A percentile compares a stretch with the other conserved stretches of the same genome.
Evolutionary conservation across 495 filamentous ascomycete genomes (phyloP).

Genomic region (Penicillium chermesinum): DNA sequence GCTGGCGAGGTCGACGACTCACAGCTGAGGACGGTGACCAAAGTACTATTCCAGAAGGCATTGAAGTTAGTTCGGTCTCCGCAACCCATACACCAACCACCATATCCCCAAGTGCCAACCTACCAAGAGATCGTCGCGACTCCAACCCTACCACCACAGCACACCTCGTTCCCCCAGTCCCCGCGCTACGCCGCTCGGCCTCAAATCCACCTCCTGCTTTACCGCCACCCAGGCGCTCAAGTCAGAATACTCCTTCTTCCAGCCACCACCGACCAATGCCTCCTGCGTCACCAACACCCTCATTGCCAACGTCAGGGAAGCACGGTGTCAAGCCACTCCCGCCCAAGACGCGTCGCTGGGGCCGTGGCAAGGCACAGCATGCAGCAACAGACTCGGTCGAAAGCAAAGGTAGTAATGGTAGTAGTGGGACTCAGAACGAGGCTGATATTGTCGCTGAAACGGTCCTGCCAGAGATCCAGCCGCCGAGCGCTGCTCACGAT

Average conservation of each 20-base stretch:
- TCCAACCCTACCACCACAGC: slow-evolving; percentile 29
- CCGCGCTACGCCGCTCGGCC: slow-evolving; percentile 29
- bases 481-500: not conserved
- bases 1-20: slow-evolving; percentile 36
- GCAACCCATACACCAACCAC: slow-evolving; percentile 11
- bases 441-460: slow-evolving; percentile 10
- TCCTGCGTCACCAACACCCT: not conserved
- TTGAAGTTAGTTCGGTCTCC: slow-evolving; percentile 13
- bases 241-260: slow-evolving; percentile 17
- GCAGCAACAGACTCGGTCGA: slow-evolving; percentile 24
- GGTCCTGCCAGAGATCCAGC: not conserved
- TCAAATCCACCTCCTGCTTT: slow-evolving; percentile 40
- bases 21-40: slow-evolving; percentile 21
- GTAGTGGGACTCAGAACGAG: slow-evolving; percentile 10
- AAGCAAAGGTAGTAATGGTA: slow-evolving; percentile 16
- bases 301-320: slow-evolving; percentile 7
- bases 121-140: slow-evolving; percentile 20
- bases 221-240: slow-evolving; percentile 36
- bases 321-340: slow-evolving; percentile 34
- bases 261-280: slow-evolving; percentile 23
- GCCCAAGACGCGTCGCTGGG: slow-evolving; percentile 37
- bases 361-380: slow-evolving; percentile 25
- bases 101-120: slow-evolving; percentile 9
- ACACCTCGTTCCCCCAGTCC: slow-evolving; percentile 20
- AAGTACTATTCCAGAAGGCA: slow-evolving; percentile 26